Base-by-base conservation (phyloP, 805 yeast genomes). In the Candida silvatica region DNA sequence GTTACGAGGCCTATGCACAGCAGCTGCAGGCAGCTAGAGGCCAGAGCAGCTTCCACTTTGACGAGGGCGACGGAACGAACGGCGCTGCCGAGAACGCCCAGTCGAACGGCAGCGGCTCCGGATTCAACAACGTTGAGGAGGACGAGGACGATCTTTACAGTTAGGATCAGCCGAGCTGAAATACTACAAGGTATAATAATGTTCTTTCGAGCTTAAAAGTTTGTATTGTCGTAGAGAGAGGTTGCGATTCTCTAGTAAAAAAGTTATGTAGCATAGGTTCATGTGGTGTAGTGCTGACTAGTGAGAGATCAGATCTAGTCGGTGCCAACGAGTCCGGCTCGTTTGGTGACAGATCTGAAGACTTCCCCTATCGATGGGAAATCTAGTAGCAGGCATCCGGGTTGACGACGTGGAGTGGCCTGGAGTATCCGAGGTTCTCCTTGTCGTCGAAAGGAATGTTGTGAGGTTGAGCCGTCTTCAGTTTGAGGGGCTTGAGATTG, bases 1-100 rank as follows among this genome's bases (percentile, higher is more conserved):
- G 98, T 65, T 92, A 92, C 61, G 98, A 92, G 67, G 94, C 97
- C 6, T 92, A 90, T 54, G 94, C 96, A 34, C 96, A 90, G 64
- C 96, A 90, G 65, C 71, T 92, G 61, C 94, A 81, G 61, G 85
- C 95, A 38, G 83, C 96, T 1, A 85, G 98, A 66, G 97, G 98
- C 33, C 95, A 84, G 59, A 73, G 90, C 45, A 84, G 81, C 64
- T 90, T 92, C 66, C 77, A 86, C 57, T 90, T 92, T 60, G 74
- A 77, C 45, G 86, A 72, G 8, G 32, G 22, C 20, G 34, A 27
- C 6, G 19, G 36, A 6, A 20, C 31, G 12, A 12, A 22, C 7
- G 24, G 24, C 7, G 58, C 54, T 31, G 48, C 54, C 32, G 61
- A 41, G 6, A 51, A 54, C 30, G 56, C 58, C 15, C 52, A 58